These are phyloP conservation scores for Crithidia expoeki DNA, from an alignment of 208 protist genomes.

Conservation along the genomic window DNA sequence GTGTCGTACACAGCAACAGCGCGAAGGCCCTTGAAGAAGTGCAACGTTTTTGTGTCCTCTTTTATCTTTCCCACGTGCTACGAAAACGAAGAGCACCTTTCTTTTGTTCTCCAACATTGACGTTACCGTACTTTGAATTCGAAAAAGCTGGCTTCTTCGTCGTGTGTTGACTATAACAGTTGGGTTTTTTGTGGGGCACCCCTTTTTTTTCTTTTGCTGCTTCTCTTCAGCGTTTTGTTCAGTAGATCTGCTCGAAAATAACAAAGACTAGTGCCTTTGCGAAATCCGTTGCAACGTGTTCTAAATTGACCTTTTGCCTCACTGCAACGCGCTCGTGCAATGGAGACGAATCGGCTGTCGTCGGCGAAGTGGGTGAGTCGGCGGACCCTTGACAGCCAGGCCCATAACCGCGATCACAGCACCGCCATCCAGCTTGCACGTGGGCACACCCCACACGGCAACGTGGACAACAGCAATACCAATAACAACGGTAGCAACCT, in stretches of 20 bases:
- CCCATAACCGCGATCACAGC: constrained; percentile 28
- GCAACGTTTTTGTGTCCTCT: background rate
- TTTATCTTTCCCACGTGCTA: background rate
- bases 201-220: background rate
- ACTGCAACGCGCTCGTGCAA: background rate
- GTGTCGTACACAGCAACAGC: no score
- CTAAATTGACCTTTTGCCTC: no score
- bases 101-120: no score
- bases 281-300: no score
- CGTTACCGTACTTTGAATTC: no score
- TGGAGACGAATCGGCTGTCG: constrained; percentile 24
- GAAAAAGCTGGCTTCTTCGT: background rate
- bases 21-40: no score
- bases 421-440: background rate
- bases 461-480: constrained; percentile 19
- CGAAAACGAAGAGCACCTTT: background rate
- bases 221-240: background rate
- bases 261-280: background rate
- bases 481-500: constrained; percentile 5
- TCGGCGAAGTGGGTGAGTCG: constrained; percentile 38
- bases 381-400: constrained; percentile 35
- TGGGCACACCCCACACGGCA: constrained; percentile 11
- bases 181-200: background rate
- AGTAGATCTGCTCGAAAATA: background rate
- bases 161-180: no score